Conservation (phyloP, 306 rosid species). For the Betula pendula region DNA sequence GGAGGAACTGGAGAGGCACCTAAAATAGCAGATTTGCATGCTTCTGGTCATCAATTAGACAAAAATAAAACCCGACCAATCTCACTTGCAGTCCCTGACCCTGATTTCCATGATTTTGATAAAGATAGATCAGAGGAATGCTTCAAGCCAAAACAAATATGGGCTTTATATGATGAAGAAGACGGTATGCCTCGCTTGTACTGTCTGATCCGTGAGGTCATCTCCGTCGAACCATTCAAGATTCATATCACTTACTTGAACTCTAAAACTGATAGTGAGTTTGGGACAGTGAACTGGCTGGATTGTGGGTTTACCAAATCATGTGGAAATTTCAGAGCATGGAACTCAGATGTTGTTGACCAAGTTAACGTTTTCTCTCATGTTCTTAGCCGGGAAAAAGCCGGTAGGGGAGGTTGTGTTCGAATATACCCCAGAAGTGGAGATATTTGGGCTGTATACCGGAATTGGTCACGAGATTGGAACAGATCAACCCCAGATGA, state of each 20-base stretch:
- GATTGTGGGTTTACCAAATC: constrained; percentile 92
- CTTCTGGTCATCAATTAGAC: constrained; percentile 48
- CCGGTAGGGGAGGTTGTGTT: constrained; percentile 93
- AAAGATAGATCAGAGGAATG: constrained; percentile 90
- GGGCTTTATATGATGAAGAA: constrained; percentile 98
- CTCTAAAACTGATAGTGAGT: constrained; percentile 90
- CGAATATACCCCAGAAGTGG: constrained; percentile 83
- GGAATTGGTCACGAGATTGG: constrained; percentile 87
- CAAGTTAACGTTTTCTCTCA: constrained; percentile 94
- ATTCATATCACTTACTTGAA: constrained; percentile 78
- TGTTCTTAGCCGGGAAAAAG: constrained; percentile 65
- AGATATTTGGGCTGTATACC: constrained; percentile 91
- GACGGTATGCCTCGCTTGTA: constrained; percentile 99
- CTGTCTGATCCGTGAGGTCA: constrained; percentile 89
- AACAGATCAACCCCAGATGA: constrained; percentile 82
- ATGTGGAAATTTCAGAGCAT: constrained; percentile 92
- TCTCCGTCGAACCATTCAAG: constrained; percentile 82
- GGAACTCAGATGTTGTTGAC: constrained; percentile 74
- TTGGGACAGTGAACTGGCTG: constrained; percentile 83
- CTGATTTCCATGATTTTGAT: constrained; percentile 97
- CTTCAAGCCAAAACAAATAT: constrained; percentile 94
- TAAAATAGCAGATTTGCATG: constrained; percentile 35
- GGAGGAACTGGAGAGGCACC: constrained; percentile 33
- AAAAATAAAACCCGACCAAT: constrained; percentile 49
- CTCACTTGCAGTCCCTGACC: constrained; percentile 78